Evolutionary conservation across 441 rosid genomes (phyloP).

Genomic region (Adansonia grandidieri): DNA sequence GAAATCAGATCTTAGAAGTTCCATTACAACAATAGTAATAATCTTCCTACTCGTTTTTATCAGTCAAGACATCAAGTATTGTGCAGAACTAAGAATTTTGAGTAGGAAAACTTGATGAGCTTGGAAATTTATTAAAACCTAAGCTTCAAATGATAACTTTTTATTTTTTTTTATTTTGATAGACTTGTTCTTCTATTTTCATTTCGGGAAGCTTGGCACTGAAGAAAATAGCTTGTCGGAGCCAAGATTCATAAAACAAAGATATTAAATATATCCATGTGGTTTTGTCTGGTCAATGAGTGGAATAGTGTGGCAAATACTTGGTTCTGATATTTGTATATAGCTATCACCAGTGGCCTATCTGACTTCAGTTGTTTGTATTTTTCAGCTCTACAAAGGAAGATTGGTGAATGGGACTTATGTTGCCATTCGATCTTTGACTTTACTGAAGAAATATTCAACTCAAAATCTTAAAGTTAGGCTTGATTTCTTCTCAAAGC

Average conservation of each 20-base stretch:
- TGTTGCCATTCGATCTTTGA: conserved; percentile 65
- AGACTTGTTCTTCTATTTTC: not conserved
- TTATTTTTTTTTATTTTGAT: too few species aligned
- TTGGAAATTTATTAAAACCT: not conserved
- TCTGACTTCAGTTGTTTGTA: conserved; percentile 20
- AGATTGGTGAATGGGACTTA: conserved; percentile 72
- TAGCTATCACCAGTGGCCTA: conserved; percentile 14
- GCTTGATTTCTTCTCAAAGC: conserved; percentile 77
- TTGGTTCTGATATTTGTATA: not conserved
- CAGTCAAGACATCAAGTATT: not conserved
- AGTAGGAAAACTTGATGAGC: not conserved
- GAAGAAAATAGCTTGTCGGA: not conserved
- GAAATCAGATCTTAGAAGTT: not conserved
- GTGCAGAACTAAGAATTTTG: not conserved
- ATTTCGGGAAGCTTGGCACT: not conserved
- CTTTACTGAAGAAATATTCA: conserved; percentile 65
- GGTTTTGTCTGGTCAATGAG: not conserved
- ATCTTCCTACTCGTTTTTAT: not conserved
- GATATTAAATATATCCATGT: not conserved
- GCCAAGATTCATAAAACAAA: not conserved
- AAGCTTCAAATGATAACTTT: not conserved
- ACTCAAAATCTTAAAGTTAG: conserved; percentile 71
- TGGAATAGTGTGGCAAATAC: not conserved
- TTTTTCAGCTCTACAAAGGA: conserved; percentile 80
- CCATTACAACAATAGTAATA: not conserved